Evolutionary conservation across 805 yeast genomes (phyloP), one percentile per base, ranked within the genome.

Genomic region (Metschnikowia continentalis): DNA sequence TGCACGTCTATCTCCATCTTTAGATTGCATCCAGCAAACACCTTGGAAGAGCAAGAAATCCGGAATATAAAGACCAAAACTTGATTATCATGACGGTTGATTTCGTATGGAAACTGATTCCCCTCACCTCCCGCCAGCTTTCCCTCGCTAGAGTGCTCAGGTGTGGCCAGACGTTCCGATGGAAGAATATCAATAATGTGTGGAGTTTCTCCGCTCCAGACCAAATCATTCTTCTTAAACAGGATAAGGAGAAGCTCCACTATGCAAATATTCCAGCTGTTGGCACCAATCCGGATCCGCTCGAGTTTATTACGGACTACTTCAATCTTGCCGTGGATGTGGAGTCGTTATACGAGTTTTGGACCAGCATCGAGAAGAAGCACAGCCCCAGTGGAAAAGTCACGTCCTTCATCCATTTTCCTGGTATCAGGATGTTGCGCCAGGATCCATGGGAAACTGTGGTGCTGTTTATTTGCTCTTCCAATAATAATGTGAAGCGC

Each of bases 361-460:
- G 98, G 97, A 57, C 75, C 2, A 50, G 55, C 0, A 75, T 68
- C 17, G 95, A 90, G 63, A 46, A 50, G 46, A 71, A 17, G 66
- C 85, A 83, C 60, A 64, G 42, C 67, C 65, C 46, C 64, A 54
- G 48, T 48, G 70, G 5, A 55, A 65, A 36, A 62, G 54, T 46
- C 17, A 60, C 72, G 3, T 72, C 76, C 2, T 74, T 74, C 54
- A 50, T 56, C 3, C 48, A 60, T 32, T 81, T 82, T 49, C 73
- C 73, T 3, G 98, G 97, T 0, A 83, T 92, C 17, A 71, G 99
- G 32, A 89, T 92, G 55, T 75, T 94, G 26, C 76, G 91, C 35
- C 98, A 94, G 66, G 97, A 92, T 56, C 98, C 99, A 0, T 94
- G 98, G 98, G 99, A 94, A 59, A 90, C 92, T 40, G 72, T 90